Evolutionary conservation across 2,329 filamentous ascomycete genomes (phyloP).

Genomic region (Aspergillus versicolor): DNA sequence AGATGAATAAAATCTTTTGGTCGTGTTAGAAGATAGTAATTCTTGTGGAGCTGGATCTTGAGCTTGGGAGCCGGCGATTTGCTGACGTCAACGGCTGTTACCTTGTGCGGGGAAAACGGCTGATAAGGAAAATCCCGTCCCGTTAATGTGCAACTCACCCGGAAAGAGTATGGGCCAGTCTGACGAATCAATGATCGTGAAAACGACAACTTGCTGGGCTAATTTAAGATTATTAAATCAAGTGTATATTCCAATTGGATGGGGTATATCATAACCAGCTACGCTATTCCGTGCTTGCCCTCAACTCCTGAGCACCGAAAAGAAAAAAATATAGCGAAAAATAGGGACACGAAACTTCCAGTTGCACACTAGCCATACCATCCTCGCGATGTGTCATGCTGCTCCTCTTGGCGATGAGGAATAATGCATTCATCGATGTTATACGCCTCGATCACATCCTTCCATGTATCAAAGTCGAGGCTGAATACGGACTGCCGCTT

Average conservation of each 20-base stretch:
- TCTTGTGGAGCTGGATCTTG: background rate
- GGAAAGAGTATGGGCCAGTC: too few relatives aligned
- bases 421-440: slow-evolving; percentile 80
- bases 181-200: background rate
- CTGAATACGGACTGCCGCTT: slow-evolving; percentile 86
- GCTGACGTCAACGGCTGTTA: slow-evolving; percentile 11
- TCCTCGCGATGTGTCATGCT: slow-evolving; percentile 53
- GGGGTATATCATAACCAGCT: slow-evolving; percentile 17
- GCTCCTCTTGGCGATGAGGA: slow-evolving; percentile 68
- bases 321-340: background rate
- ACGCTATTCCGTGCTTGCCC: background rate
- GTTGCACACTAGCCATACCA: slow-evolving; percentile 62
- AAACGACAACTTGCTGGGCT: background rate
- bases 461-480: slow-evolving; percentile 83
- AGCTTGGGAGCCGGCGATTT: slow-evolving; percentile 11
- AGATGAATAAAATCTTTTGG: background rate
- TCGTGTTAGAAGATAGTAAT: background rate
- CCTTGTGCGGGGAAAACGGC: background rate
- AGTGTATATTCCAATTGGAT: slow-evolving; percentile 1
- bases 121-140: background rate
- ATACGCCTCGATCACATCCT: slow-evolving; percentile 72
- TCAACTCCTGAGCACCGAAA: slow-evolving; percentile 6
- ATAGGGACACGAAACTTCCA: background rate
- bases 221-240: background rate
- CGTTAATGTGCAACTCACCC: background rate